Base-by-base conservation (phyloP, 1,284 basidiomycete species). In the Polyporus tsugae region DNA sequence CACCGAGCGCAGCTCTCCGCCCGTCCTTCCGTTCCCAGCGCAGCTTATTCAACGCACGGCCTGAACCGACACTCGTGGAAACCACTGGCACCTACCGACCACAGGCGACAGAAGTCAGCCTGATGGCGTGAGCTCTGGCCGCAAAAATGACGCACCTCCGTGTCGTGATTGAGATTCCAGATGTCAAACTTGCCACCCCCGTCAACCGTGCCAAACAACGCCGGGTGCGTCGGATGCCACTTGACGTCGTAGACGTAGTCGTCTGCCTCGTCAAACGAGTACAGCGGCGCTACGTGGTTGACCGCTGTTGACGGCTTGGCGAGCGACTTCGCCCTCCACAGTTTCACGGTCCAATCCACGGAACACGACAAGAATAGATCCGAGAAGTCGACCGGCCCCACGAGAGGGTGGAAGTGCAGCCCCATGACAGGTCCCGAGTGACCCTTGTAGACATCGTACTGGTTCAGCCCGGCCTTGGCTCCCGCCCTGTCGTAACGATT, bases 231-330 rank as follows among this genome's bases (percentile, higher is more conserved):
- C 1, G 97, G 96, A 79, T 99, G 97, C 98, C 98, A 99, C 78
- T 92, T 93, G 61, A 96, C 96, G 81, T 99, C 97, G 81, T 98
- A 99, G n/a, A 99, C 95, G 78, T 99, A 99, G 79, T 99, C 97
- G 78, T 96, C 95, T 13, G 95, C 92, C 80, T 98, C 97, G 75
- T 99, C 97, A 75, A 98, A 98, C 55, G 94, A 95, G 79, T 96
- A 93, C 22, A 98, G 74, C 1, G 97, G 95, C 0, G 87, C 64
- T 29, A 96, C 85, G 7, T 80, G 80, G 68, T 90, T 86, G 35
- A 84, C 82, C 33, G 84, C 79, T 15, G 90, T 89, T 36, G 81
- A 81, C 25, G 89, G 85, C 80, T 89, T 91, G 61, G 89, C 85
- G 52, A 91, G 81, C 33, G 87, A 89, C 80, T 89, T 93, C 7